Percentiles rank a stretch among this genome's conserved stretches.
phyloP scores from a whole-genome alignment of 2,329 filamentous ascomycete genomes.

The Ophiostoma sp. region DNA sequence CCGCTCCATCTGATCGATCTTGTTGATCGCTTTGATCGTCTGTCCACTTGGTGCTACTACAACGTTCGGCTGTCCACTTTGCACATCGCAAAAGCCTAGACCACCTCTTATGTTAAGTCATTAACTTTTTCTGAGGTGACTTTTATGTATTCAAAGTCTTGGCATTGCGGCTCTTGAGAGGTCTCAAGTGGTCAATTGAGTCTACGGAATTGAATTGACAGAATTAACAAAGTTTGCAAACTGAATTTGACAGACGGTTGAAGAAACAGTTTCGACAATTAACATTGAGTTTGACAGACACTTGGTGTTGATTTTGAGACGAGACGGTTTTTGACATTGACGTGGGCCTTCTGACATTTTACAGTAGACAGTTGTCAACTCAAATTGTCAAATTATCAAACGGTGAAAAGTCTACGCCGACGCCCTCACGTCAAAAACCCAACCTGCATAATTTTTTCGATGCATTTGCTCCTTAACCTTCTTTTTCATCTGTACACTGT shows the following conservation, averaged over 20 bases:
- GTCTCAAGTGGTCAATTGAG: no score
- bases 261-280: no score
- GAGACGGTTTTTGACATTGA: no score
- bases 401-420: neutral
- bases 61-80: no score
- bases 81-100: neutral
- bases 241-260: no score
- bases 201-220: no score
- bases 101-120: neutral
- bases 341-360: neutral
- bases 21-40: constrained; percentile 1
- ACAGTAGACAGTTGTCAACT: neutral
- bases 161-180: no score
- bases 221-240: no score
- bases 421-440: neutral
- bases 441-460: neutral
- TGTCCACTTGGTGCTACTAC: neutral
- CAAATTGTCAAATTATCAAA: neutral
- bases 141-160: no score
- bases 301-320: no score
- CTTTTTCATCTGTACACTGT: neutral
- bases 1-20: neutral
- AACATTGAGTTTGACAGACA: no score
- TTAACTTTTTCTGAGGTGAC: neutral
- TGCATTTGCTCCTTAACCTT: neutral